Base-by-base conservation (phyloP, 202 grass and related monocot species). In the Miscanthus sacchariflorus region DNA sequence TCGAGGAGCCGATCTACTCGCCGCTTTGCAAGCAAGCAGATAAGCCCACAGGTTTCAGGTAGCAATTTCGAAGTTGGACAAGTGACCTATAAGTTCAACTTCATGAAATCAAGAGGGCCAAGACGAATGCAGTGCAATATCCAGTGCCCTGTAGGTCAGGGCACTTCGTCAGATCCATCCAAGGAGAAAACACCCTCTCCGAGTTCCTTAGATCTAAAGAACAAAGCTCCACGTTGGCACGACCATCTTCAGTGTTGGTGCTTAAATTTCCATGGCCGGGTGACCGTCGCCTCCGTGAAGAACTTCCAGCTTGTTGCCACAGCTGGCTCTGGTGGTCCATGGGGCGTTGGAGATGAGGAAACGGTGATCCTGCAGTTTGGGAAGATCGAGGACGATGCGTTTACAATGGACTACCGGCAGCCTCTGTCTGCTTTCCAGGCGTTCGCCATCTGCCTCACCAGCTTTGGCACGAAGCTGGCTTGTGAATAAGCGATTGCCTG, bases 161-260 rank as follows among this genome's bases (percentile, higher is more conserved):
- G 23, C 78, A 30, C 14, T 5, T 7, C 72, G 12, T 78, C 83
- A 9, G 73, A 89, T 49, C 67, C 25, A 58, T 68, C 25, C 9
- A 87, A 64, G 67, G 90, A 95, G 13, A 98, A 90, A 74, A 43
- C 68, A 12, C n/a, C 35, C 52, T 17, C 56, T 0, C 39, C 70
- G 12, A 84, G 46, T 25, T 74, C 85, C 68, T 74, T 92, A 39
- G 79, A 83, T 72, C 85, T 97, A 61, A 97, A 87, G 83, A 97
- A 97, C 76, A 97, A 97, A 79, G 95, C 95, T 9, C 95, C 95
- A 46, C 81, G 95, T 23, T 97, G 95, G 95, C 95, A 97, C 2
- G 95, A 95, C 42, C 91, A 97, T 68, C 89, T 97, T 45, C 95
- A 97, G 79, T 97, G 95, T 69, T 97, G 95, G 95, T 97, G 95